Conservation (phyloP, 345 rosid genomes). For the Eucalyptus cladocalyx region DNA sequence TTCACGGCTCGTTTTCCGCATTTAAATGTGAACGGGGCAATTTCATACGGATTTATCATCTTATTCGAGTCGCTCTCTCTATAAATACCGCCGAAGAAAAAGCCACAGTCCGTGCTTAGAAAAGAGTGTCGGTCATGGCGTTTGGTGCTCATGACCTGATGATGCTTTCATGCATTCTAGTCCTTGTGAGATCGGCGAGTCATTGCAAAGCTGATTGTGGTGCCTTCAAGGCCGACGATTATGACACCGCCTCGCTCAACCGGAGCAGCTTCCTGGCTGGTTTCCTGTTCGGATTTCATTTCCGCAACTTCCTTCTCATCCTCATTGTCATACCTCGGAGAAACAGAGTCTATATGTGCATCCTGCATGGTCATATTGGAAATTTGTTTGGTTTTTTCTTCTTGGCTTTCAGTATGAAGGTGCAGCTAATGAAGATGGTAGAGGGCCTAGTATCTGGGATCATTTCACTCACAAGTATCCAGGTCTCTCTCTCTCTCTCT, state of each 20-base stretch:
- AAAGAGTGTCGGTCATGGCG: background rate
- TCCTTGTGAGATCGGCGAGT: background rate
- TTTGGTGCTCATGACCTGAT: background rate
- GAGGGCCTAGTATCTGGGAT: constrained; percentile 16
- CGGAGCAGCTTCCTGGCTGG: constrained; percentile 8
- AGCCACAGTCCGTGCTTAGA: background rate
- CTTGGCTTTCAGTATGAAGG: constrained; percentile 6
- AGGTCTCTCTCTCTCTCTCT: background rate
- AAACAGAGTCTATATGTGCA: background rate
- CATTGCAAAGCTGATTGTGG: background rate
- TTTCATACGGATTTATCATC: background rate
- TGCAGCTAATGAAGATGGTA: constrained; percentile 8
- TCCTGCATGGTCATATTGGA: background rate
- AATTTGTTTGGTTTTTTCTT: background rate
- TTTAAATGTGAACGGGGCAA: background rate
- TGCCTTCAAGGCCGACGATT: background rate
- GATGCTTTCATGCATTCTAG: background rate
- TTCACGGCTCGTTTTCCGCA: background rate
- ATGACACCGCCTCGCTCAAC: background rate
- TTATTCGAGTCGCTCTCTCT: background rate
- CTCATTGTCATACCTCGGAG: background rate
- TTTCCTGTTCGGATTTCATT: background rate
- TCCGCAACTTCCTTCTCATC: background rate
- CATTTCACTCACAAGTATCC: background rate
- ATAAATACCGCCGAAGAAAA: background rate